Base-by-base conservation (phyloP, 2,329 filamentous ascomycete species). In the Neospermospora avenae region DNA sequence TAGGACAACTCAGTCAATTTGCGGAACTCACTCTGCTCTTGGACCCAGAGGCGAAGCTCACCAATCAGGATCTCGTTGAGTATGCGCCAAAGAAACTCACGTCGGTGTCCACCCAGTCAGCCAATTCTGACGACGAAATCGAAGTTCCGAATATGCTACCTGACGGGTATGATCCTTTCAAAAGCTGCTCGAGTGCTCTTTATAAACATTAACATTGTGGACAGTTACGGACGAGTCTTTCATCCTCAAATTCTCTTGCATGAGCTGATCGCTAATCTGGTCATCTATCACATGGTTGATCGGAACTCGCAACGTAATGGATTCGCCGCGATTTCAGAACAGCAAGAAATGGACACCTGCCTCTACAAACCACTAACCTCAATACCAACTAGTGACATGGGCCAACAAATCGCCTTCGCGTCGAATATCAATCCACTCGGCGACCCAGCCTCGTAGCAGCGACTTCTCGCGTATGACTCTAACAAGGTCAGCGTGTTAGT, bases 391-490 rank as follows among this genome's bases (percentile, higher is more conserved):
- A 41, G 13, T n/a, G 14, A 34, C 24, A 10, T 11, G 22, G 55
- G 60, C 1, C 52, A 60, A 25, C 61, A 63, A 22, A 61, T 63
- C 34, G 61, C 58, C 0, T 2, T 63, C 3, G 58, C 61, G 1
- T 61, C 61, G 18, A 61, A 63, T 52, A 63, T 59, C 39, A 57
- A 57, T 37, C 61, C 58, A 20, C 25, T 52, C 10, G 58, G 58
- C 14, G 61, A 63, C 22, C 58, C 61, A 24, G 56, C 34, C 28
- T 35, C 61, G 5, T 63, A 55, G 61, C 3, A 35, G 34, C 55
- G 55, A 20, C 11, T 63, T 2, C 20, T 63, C 14, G 20, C 35
- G 28, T 61, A 61, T 34, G 25, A 37, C 31, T 25, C 44, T 2
- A 14, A 48, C 6, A 61, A 61, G 20, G 18, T 57, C 11, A 56